Evolutionary conservation across 331 rosid genomes (phyloP), one percentile per base, ranked within the genome.

Genomic region (Malus hybrid): DNA sequence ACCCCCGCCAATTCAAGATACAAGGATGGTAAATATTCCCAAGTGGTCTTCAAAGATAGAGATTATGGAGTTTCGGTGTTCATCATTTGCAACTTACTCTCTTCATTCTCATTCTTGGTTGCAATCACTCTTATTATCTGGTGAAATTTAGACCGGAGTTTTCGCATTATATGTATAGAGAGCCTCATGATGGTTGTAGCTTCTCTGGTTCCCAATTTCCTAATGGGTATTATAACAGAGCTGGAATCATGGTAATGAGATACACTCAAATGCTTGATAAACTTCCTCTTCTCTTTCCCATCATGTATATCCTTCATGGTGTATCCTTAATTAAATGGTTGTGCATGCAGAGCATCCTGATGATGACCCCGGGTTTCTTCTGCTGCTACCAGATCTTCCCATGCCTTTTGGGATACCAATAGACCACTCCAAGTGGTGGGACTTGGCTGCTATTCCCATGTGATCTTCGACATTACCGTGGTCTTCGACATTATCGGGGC

Each of bases 351-450:
- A 97, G 96, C 75, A 93, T 93, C 79, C 86, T 93, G 86, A 91
- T 93, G 98, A 91, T 93, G 98, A 91, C 98, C 76, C 85, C 98
- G 4, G 98, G 98, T 28, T 93, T 88, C 94, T 93, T 93, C 67
- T 88, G 96, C 81, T 85, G 81, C 81, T 93, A 39, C 85, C 93
- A 24, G 96, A 93, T 83, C 97, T n/a, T 6, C 55, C 32, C 15
- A 19, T 13, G 4, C 3, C 22, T 22, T 4, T 3, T 75, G 16
- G 97, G 48, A 77, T 91, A 39, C 76, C 83, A 42, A 60, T 90
- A 74, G 72, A 68, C 55, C 96, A 90, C 80, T 93, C 97, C 13
- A 88, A 87, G 68, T 93, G 98, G 97, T 87, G 84, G 97, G 96
- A 93, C 75, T 76, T 90, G n/a, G 75, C 80, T 71, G 93, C 96